Evolutionary conservation across 352 stramenopile species (phyloP).

Genomic region (Pseudoperonospora humuli): DNA sequence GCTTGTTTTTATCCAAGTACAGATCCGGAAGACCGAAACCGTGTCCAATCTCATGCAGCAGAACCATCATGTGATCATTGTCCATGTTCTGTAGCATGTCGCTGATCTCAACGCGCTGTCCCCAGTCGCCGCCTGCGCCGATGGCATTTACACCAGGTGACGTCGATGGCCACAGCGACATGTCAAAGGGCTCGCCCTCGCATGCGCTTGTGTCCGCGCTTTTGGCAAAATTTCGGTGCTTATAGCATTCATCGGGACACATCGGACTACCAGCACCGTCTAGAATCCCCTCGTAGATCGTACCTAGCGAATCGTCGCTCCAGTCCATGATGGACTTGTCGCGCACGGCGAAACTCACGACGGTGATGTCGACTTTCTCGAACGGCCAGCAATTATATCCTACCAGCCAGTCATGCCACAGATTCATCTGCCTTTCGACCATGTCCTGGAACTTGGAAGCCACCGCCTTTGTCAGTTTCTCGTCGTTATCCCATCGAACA

Average conservation of each 20-base stretch:
- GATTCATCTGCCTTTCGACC: constrained; percentile 1
- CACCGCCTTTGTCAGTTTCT: constrained; percentile 1
- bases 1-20: constrained; percentile 20
- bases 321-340: constrained; percentile 32
- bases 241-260: constrained; percentile 33
- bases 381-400: constrained; percentile 8
- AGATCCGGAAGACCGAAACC: constrained; percentile 27
- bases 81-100: constrained; percentile 29
- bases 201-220: constrained; percentile 15
- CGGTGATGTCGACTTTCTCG: constrained; percentile 22
- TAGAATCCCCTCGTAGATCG: constrained; percentile 27
- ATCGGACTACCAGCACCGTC: constrained; percentile 20
- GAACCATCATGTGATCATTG: constrained; percentile 20
- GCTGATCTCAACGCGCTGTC: constrained; percentile 32
- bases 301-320: constrained; percentile 29
- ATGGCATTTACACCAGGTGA: constrained; percentile 13
- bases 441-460: constrained; percentile 10
- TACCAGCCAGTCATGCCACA: constrained; percentile 4
- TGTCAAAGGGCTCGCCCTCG: constrained; percentile 21
- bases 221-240: constrained; percentile 20
- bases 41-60: constrained; percentile 40
- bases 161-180: constrained; percentile 34
- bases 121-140: constrained; percentile 29
- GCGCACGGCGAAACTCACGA: constrained; percentile 27
- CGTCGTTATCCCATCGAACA: constrained; percentile 6